Percentiles rank a stretch among this genome's conserved stretches.
phyloP scores from a whole-genome alignment of 2,329 filamentous ascomycete species.

The Microcyclosporella mali region DNA sequence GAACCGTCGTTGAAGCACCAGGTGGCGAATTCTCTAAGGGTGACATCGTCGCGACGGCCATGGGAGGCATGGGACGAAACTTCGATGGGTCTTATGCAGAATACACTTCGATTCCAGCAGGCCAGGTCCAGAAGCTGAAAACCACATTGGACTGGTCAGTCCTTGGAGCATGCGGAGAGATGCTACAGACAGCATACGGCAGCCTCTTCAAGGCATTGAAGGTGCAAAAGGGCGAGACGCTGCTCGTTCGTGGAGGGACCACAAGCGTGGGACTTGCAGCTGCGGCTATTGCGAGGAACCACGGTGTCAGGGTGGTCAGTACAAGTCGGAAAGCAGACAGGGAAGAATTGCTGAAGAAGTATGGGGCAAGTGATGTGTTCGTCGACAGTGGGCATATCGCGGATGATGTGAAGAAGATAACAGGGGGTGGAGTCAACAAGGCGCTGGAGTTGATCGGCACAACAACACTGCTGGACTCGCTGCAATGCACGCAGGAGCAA shows the following conservation, averaged over 20 bases:
- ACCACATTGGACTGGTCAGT: background rate
- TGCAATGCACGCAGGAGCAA: slow-evolving; percentile 34
- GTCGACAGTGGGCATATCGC: slow-evolving; percentile 40
- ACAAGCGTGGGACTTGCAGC: slow-evolving; percentile 30
- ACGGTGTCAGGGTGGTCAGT: slow-evolving; percentile 36
- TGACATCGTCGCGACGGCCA: background rate
- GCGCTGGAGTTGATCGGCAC: slow-evolving; percentile 44
- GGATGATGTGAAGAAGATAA: slow-evolving; percentile 29
- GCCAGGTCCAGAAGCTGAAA: slow-evolving; percentile 1
- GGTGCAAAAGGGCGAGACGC: background rate
- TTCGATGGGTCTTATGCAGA: background rate
- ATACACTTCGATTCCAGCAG: background rate
- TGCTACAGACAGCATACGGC: slow-evolving; percentile 1
- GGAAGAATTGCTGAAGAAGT: slow-evolving; percentile 34
- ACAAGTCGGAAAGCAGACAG: slow-evolving; percentile 38
- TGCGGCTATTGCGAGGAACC: slow-evolving; percentile 39
- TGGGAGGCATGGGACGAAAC: background rate
- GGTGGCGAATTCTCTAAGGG: background rate
- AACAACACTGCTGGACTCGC: slow-evolving; percentile 39
- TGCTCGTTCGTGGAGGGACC: background rate
- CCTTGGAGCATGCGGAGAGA: background rate
- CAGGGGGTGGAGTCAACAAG: slow-evolving; percentile 37
- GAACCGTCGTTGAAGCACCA: background rate
- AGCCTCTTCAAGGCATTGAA: slow-evolving; percentile 1
- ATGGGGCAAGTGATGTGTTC: slow-evolving; percentile 40